Evolutionary conservation across 129 eudicot genomes (phyloP).

Genomic region (Pulicaria dysenterica): DNA sequence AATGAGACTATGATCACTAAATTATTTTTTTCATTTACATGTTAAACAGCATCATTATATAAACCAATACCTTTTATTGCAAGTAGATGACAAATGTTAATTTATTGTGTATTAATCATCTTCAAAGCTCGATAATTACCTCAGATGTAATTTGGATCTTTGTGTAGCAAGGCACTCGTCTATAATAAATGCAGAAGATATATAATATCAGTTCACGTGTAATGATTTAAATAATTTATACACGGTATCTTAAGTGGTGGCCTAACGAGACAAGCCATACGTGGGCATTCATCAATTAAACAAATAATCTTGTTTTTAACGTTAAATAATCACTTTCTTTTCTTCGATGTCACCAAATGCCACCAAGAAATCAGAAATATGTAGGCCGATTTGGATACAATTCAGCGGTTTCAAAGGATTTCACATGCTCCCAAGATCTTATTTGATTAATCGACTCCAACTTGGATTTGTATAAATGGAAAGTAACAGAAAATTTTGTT

Average conservation of each 20-base stretch:
- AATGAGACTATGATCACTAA: no score
- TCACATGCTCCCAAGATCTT: constrained; percentile 30
- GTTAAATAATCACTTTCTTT: constrained; percentile 26
- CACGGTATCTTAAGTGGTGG: constrained; percentile 11
- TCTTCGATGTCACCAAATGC: constrained; percentile 34
- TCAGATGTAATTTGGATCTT: background rate
- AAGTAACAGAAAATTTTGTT: constrained; percentile 11
- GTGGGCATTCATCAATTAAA: constrained; percentile 30
- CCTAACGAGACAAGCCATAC: constrained; percentile 32
- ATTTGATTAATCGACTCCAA: constrained; percentile 16
- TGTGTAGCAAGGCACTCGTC: constrained; percentile 21
- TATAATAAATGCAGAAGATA: constrained; percentile 19
- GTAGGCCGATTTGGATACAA: constrained; percentile 39
- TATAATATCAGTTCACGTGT: constrained; percentile 26
- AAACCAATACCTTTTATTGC: no score
- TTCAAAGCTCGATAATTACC: no score
- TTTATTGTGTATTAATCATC: no score
- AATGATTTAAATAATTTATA: background rate
- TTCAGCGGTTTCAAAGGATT: constrained; percentile 31
- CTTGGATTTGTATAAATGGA: constrained; percentile 38
- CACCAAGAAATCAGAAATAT: constrained; percentile 31
- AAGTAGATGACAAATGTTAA: no score
- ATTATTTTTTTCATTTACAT: no score
- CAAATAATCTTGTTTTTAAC: constrained; percentile 30
- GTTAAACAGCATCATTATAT: no score